Conservation (phyloP, 2,329 filamentous ascomycete genomes). For the Penicillium fuscoglaucum region DNA sequence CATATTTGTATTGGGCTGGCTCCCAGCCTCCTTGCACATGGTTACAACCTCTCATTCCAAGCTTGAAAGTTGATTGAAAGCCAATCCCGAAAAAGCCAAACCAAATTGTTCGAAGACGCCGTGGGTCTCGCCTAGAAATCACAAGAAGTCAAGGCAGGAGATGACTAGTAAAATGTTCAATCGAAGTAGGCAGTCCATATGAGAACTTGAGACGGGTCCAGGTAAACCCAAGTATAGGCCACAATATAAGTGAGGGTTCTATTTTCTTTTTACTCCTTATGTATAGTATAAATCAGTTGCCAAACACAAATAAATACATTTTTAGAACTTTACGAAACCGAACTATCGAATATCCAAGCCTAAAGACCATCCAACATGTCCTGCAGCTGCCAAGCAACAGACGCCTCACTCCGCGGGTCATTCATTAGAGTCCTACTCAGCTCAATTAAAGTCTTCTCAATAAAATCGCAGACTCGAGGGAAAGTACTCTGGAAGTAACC, state of each 20-base stretch:
- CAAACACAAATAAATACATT: accelerated
- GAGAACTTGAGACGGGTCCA: too few relatives aligned
- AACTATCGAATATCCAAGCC: too few relatives aligned
- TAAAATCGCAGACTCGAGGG: neutral
- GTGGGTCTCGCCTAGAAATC: neutral
- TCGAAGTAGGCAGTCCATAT: too few relatives aligned
- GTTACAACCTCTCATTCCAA: neutral
- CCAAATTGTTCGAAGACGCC: neutral
- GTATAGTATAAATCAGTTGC: neutral
- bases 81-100: neutral
- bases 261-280: neutral
- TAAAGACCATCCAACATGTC: neutral
- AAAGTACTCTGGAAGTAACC: neutral
- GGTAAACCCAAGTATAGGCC: too few relatives aligned
- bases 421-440: neutral
- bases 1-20: constrained; percentile 1
- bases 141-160: neutral
- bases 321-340: neutral
- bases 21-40: neutral
- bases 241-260: neutral
- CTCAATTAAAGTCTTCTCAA: neutral
- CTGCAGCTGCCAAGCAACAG: neutral
- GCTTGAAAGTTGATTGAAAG: neutral
- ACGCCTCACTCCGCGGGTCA: neutral
- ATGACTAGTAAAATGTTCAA: too few relatives aligned